Percentiles rank a stretch among this genome's conserved stretches.
phyloP scores from a whole-genome alignment of 305 asterid species.

The Solanum hybrid region DNA sequence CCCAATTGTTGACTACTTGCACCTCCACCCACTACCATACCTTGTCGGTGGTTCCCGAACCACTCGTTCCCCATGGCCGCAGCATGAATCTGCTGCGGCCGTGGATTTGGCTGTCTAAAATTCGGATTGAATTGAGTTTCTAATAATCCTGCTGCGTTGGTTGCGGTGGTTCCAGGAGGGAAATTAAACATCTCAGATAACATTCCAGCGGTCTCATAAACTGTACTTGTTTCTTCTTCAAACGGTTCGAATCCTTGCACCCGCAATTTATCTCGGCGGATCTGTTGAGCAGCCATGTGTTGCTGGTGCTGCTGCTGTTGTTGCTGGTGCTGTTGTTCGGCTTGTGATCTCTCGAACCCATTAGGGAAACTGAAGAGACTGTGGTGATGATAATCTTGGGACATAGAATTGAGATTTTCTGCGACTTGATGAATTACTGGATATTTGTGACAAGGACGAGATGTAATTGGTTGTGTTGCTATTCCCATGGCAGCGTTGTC shows the following conservation, averaged over 20 bases:
- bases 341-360: constrained; percentile 85
- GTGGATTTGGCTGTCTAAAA: constrained; percentile 26
- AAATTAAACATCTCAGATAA: constrained; percentile 83
- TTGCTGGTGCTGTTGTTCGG: constrained; percentile 37
- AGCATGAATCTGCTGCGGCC: constrained; percentile 10
- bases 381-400: constrained; percentile 80
- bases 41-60: constrained; percentile 46
- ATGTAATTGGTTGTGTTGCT: constrained; percentile 24
- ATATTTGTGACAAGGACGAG: constrained; percentile 18
- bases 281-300: constrained; percentile 68
- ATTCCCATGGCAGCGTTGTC: constrained; percentile 41
- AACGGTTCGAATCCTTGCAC: constrained; percentile 64
- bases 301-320: constrained; percentile 23
- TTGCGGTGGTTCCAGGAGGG: constrained; percentile 33
- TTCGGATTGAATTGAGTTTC: constrained; percentile 49
- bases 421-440: constrained; percentile 8
- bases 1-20: constrained; percentile 2
- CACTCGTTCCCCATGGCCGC: constrained; percentile 33
- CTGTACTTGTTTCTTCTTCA: constrained; percentile 52
- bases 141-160: constrained; percentile 24
- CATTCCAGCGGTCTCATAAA: constrained; percentile 68
- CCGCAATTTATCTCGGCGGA: constrained; percentile 76
- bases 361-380: constrained; percentile 71
- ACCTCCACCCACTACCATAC: constrained; percentile 30
- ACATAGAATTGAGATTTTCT: constrained; percentile 49